These are phyloP conservation scores for Avicennia marina DNA, from an alignment of 257 asterid species.

Conservation along the genomic window DNA sequence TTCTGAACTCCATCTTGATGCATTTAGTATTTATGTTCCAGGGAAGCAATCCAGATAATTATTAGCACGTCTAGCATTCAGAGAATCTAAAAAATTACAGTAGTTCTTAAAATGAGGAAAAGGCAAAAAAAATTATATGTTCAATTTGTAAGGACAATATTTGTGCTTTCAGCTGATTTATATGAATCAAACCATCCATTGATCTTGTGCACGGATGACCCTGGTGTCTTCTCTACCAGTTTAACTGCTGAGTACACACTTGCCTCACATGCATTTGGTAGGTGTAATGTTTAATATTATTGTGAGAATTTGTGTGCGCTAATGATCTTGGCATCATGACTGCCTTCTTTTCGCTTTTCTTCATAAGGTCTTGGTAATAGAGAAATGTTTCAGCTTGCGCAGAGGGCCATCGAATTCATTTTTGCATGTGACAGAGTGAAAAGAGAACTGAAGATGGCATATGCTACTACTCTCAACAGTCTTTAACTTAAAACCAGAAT, in stretches of 20 bases:
- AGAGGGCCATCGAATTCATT: constrained; percentile 46
- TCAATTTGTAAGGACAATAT: constrained; percentile 18
- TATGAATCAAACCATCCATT: constrained; percentile 68
- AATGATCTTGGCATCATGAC: neutral
- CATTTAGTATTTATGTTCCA: neutral
- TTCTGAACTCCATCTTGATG: constrained; percentile 6
- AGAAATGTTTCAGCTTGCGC: constrained; percentile 62
- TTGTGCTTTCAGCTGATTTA: constrained; percentile 63
- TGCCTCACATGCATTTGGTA: constrained; percentile 69
- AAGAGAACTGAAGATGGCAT: constrained; percentile 46
- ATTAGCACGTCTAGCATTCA: constrained; percentile 4
- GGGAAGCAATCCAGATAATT: neutral
- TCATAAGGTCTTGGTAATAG: constrained; percentile 55
- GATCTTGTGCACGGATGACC: constrained; percentile 79
- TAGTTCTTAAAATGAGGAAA: constrained; percentile 1
- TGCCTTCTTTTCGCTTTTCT: neutral
- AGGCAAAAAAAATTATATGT: neutral
- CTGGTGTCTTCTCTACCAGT: constrained; percentile 83
- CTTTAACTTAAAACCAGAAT: constrained; percentile 27
- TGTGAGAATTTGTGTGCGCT: neutral
- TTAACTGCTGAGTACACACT: constrained; percentile 58
- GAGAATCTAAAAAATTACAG: neutral
- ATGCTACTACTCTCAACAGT: constrained; percentile 37
- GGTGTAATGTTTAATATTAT: constrained; percentile 11
- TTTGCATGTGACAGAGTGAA: constrained; percentile 63